Evolutionary conservation across 2,329 filamentous ascomycete species (phyloP).

Genomic region (Tolypocladium ophioglossoides): DNA sequence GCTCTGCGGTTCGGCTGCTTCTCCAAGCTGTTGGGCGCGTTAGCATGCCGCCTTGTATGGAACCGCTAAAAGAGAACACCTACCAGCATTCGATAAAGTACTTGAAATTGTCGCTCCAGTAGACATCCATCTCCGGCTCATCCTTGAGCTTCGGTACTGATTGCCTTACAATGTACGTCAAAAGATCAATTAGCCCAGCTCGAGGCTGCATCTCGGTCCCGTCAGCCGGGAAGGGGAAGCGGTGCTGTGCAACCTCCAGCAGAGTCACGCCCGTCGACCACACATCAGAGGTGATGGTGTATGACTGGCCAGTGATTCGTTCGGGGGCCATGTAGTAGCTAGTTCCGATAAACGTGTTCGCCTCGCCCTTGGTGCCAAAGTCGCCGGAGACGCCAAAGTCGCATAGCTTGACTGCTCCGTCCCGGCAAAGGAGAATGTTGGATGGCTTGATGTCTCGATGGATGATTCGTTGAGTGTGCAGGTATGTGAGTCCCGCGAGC

Average conservation of each 20-base stretch:
- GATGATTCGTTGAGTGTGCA: conserved; percentile 93
- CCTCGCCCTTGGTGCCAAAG: conserved; percentile 96
- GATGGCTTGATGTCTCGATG: conserved; percentile 98
- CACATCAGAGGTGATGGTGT: conserved; percentile 97
- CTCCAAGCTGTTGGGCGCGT: conserved; percentile 57
- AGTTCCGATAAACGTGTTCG: conserved; percentile 97
- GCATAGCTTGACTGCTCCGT: conserved; percentile 92
- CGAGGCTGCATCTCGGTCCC: conserved; percentile 91
- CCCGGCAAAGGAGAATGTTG: conserved; percentile 87
- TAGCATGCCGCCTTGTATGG: conserved; percentile 4
- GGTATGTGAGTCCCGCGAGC: conserved; percentile 83
- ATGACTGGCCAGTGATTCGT: conserved; percentile 92
- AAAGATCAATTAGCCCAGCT: conserved; percentile 83
- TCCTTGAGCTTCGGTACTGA: conserved; percentile 93
- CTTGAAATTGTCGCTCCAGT: conserved; percentile 96
- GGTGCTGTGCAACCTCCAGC: conserved; percentile 97
- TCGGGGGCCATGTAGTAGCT: conserved; percentile 99
- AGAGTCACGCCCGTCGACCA: conserved; percentile 96
- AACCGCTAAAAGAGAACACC: conserved; percentile 25
- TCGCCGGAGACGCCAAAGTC: conserved; percentile 97
- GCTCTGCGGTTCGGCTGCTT: conserved; percentile 82
- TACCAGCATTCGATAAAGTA: conserved; percentile 99
- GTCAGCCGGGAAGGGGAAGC: conserved; percentile 96
- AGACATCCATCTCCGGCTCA: conserved; percentile 78
- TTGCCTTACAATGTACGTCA: conserved; percentile 96